A percentile compares a stretch with the other conserved stretches of the same genome.
These are phyloP conservation scores for Chlorokybus atmophyticus DNA, from an alignment of 139 green algal genomes.

Conservation along the genomic window DNA sequence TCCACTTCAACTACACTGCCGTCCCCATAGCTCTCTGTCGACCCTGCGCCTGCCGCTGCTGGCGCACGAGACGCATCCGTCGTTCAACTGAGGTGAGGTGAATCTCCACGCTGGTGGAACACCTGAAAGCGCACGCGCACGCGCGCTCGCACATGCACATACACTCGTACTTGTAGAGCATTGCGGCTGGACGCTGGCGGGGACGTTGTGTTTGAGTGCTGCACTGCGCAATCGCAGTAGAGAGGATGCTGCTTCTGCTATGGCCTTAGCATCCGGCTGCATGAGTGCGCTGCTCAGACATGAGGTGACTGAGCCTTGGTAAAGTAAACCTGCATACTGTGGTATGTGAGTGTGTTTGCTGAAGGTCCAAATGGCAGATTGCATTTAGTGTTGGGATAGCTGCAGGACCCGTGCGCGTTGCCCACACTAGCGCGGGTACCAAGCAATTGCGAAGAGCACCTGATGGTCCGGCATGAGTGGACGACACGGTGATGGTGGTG, in stretches of 20 bases:
- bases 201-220: slow-evolving; percentile 78
- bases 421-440: slow-evolving; percentile 28
- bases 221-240: slow-evolving; percentile 81
- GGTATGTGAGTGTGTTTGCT: no score
- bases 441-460: slow-evolving; percentile 59
- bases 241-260: slow-evolving; percentile 49
- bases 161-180: no score
- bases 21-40: slow-evolving; percentile 85
- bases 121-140: no score
- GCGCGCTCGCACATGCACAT: no score
- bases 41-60: slow-evolving; percentile 78
- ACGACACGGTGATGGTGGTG: no score
- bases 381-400: slow-evolving; percentile 95
- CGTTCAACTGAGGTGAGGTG: slow-evolving; percentile 41
- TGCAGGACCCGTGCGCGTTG: slow-evolving; percentile 52
- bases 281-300: slow-evolving; percentile 29
- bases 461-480: slow-evolving; percentile 99
- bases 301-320: slow-evolving; percentile 20
- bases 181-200: slow-evolving; percentile 59
- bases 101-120: no score
- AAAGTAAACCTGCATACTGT: no score
- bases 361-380: no score
- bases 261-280: slow-evolving; percentile 25
- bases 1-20: no score
- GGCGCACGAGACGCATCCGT: slow-evolving; percentile 31